Evolutionary conservation across 441 rosid genomes (phyloP), one percentile per base, ranked within the genome.

Genomic region (Omphalea diandra): DNA sequence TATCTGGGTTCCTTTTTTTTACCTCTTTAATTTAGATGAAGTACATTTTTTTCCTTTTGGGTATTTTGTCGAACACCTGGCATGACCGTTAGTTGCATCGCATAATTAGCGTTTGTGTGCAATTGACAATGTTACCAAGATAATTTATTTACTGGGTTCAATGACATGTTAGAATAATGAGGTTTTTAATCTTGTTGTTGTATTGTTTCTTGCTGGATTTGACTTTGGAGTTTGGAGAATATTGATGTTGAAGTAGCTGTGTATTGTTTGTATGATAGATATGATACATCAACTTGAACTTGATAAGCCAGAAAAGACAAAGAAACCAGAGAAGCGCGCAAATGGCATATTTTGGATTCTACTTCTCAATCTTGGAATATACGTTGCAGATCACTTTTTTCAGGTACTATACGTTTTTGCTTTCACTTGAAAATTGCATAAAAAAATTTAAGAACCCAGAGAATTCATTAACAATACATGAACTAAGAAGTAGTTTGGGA

Each of bases 261-360:
- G 40, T n/a, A n/a, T 59, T 33, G 54, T 73, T 57, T 69, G 66
- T 54, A 4, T 33, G 47, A 58, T 75, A 94, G 98, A 91, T 73
- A 82, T 89, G 73, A 79, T 80, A 33, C 74, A 86, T 35, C 82
- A 87, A 64, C 84, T 86, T 59, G 96, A 89, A 73, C 80, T 91
- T 49, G 86, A 82, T 60, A 89, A 85, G 80, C 82, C 80, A 0
- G 82, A 78, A 35, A 80, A 69, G 12, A 77, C 86, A 56, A 63
- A 65, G 72, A 88, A 86, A 63, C 87, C 87, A 2, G 77, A 70
- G 70, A 91, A 81, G 65, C 84, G 79, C 0, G 93, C 83, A 18
- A 88, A 84, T 60, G 97, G 93, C 14, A 78, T 93, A 17, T 93
- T 89, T 76, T 93, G 94, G 94, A 87, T 93, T 74, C 88, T 93